Conservation (phyloP, 306 rosid genomes). For the Astragalus membranaceus region DNA sequence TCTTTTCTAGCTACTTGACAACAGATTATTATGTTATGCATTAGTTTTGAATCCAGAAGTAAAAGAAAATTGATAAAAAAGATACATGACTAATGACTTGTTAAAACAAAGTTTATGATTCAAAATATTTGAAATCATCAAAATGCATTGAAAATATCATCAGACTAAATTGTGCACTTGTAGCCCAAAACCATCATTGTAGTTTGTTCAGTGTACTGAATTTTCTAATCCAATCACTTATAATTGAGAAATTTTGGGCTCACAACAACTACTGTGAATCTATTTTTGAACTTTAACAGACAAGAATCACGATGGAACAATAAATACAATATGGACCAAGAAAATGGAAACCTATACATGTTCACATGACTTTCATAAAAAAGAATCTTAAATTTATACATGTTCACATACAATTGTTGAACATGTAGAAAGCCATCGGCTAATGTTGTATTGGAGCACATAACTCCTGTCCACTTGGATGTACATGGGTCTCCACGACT, state of each 20-base stretch:
- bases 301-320: background rate
- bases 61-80: background rate
- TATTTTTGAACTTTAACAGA: background rate
- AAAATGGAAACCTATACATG: background rate
- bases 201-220: too few species aligned
- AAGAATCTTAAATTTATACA: too few species aligned
- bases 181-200: too few species aligned
- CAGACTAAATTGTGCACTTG: background rate
- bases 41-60: background rate
- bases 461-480: constrained; percentile 67
- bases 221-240: background rate
- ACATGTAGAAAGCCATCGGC: constrained; percentile 54
- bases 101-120: background rate
- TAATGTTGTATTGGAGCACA: constrained; percentile 41
- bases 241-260: background rate
- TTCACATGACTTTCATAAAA: background rate
- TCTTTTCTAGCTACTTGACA: background rate
- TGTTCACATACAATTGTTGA: constrained; percentile 51
- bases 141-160: background rate
- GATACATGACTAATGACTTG: background rate
- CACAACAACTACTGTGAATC: background rate
- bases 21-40: constrained; percentile 9
- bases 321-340: background rate
- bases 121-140: background rate
- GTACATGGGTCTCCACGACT: constrained; percentile 71